phyloP scores from a whole-genome alignment of 345 rosid genomes.

The Aethionema arabicum region DNA sequence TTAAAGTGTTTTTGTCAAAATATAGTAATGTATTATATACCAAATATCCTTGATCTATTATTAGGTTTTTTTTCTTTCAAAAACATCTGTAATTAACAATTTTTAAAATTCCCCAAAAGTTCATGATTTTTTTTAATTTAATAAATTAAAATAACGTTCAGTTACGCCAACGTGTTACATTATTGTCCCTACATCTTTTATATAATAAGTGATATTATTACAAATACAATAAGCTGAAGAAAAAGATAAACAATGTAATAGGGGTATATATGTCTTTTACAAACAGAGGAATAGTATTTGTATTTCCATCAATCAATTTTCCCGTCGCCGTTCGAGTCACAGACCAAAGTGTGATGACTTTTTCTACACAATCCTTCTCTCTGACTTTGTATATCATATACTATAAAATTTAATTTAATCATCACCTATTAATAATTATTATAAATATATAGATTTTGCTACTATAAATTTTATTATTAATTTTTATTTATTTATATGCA shows the following conservation, averaged over 20 bases:
- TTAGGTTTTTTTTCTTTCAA: too few species aligned
- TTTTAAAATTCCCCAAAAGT: too few species aligned
- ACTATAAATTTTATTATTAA: neutral
- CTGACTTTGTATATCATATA: neutral
- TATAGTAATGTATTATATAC: too few species aligned
- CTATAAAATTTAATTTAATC: neutral
- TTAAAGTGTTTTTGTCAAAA: too few species aligned
- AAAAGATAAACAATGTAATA: neutral
- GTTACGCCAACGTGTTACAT: too few species aligned
- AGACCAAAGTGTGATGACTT: conserved; percentile 33
- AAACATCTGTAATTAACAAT: too few species aligned
- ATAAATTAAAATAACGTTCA: too few species aligned
- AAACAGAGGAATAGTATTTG: conserved; percentile 26
- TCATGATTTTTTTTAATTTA: too few species aligned
- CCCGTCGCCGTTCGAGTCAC: conserved; percentile 26
- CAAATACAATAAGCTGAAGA: neutral
- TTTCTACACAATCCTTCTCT: conserved; percentile 21
- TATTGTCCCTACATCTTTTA: too few species aligned
- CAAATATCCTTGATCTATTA: too few species aligned
- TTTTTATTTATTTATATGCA: too few species aligned
- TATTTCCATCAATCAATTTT: conserved; percentile 35
- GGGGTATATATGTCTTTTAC: conserved; percentile 21
- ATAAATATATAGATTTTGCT: neutral
- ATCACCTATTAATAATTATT: neutral
- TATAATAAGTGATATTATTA: too few species aligned